phyloP scores from a whole-genome alignment of 495 filamentous ascomycete genomes.

The Annulohypoxylon bovei region DNA sequence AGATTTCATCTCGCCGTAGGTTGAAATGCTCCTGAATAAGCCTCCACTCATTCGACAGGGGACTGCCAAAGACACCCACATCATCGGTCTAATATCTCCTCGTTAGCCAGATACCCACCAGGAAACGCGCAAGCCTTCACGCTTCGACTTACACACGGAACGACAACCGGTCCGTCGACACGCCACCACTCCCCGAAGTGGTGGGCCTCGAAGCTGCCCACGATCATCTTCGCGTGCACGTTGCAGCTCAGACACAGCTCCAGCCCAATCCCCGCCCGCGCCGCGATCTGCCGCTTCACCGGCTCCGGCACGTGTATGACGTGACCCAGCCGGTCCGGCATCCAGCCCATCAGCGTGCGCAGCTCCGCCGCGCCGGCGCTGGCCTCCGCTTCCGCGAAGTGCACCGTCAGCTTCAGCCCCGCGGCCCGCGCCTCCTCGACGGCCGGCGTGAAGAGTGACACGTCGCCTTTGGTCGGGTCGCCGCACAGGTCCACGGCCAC shows the following conservation, averaged over 20 bases:
- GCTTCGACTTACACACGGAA: slow-evolving; percentile 49
- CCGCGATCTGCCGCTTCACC: slow-evolving; percentile 64
- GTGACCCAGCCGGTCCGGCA: slow-evolving; percentile 79
- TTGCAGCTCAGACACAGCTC: slow-evolving; percentile 87
- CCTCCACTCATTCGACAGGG: slow-evolving; percentile 80
- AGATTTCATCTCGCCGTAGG: slow-evolving; percentile 64
- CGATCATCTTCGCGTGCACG: slow-evolving; percentile 77
- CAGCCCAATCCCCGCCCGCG: slow-evolving; percentile 64
- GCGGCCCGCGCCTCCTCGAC: slow-evolving; percentile 64
- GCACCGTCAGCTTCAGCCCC: slow-evolving; percentile 72
- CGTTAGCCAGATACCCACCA: slow-evolving; percentile 13
- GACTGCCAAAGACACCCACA: slow-evolving; percentile 83
- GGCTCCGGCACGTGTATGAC: slow-evolving; percentile 75
- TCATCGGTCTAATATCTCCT: slow-evolving; percentile 77
- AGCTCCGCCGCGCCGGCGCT: slow-evolving; percentile 68
- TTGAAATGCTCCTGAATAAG: slow-evolving; percentile 78
- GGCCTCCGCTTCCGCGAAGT: slow-evolving; percentile 76
- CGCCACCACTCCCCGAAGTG: slow-evolving; percentile 76
- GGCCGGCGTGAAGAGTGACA: slow-evolving; percentile 64
- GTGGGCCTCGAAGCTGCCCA: slow-evolving; percentile 72
- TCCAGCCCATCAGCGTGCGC: slow-evolving; percentile 66
- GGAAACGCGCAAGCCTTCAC: too few species aligned
- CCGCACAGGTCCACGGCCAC: slow-evolving; percentile 86
- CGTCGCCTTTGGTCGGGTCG: slow-evolving; percentile 71
- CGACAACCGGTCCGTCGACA: slow-evolving; percentile 48